Evolutionary conservation across 2,329 filamentous ascomycete genomes (phyloP).

Genomic region (Diaporthe sp.): DNA sequence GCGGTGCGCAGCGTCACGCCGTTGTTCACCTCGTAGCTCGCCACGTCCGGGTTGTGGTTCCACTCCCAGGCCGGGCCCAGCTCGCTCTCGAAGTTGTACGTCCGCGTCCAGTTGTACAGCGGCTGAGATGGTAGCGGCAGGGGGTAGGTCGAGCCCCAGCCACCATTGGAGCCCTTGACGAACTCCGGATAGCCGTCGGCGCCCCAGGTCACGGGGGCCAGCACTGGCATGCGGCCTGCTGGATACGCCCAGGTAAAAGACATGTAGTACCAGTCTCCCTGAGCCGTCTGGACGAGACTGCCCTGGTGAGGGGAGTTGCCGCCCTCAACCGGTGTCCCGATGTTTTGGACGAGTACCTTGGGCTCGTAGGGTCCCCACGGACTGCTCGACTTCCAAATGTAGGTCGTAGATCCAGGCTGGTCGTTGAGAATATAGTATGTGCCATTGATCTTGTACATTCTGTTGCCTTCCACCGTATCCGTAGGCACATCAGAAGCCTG

Average conservation of each 20-base stretch:
- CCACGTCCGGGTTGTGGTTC: conserved; percentile 71
- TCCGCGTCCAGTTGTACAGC: conserved; percentile 50
- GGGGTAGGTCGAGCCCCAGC: conserved; percentile 62
- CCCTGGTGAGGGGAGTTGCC: conserved; percentile 67
- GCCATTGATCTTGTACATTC: conserved; percentile 70
- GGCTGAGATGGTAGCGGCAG: conserved; percentile 47
- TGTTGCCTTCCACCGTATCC: conserved; percentile 60
- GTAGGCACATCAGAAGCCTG: conserved; percentile 50
- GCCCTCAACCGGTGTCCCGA: conserved; percentile 57
- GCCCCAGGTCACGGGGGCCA: conserved; percentile 67
- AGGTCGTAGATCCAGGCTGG: conserved; percentile 58
- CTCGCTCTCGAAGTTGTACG: conserved; percentile 58
- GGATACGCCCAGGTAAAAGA: conserved; percentile 69
- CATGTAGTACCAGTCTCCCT: conserved; percentile 70
- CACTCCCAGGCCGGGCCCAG: conserved; percentile 67
- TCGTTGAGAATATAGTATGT: conserved; percentile 68
- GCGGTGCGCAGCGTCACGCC: conserved; percentile 62
- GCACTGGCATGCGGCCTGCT: conserved; percentile 67
- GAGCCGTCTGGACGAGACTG: conserved; percentile 63
- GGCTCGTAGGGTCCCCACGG: conserved; percentile 66
- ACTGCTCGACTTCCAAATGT: conserved; percentile 62
- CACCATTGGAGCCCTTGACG: conserved; percentile 56
- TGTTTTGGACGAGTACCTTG: conserved; percentile 56
- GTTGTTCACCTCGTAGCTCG: conserved; percentile 57
- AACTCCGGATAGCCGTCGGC: conserved; percentile 63